Conservation (phyloP, 169 alveolate genomes). For the Plasmodium fragile region DNA sequence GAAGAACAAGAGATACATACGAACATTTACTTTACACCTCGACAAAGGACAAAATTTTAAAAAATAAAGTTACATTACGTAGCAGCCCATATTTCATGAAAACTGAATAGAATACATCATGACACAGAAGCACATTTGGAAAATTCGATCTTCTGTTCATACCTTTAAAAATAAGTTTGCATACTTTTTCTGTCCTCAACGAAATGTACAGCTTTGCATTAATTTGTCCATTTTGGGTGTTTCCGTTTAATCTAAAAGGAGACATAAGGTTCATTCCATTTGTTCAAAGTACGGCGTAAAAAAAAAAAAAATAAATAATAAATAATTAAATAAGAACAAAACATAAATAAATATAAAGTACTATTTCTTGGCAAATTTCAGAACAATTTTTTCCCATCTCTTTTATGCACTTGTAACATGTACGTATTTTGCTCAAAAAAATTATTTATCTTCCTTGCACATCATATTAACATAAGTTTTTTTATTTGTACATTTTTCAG, state of each 20-base stretch:
- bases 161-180: slow-evolving; percentile 1
- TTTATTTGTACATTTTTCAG: background rate
- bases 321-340: background rate
- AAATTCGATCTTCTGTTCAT: background rate
- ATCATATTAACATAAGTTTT: background rate
- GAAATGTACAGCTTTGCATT: background rate
- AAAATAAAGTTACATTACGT: background rate
- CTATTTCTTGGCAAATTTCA: background rate
- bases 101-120: background rate
- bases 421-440: background rate
- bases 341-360: background rate
- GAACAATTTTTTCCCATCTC: background rate
- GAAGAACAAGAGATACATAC: background rate
- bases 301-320: background rate
- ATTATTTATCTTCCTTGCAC: background rate
- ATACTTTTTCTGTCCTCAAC: background rate
- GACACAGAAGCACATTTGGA: background rate
- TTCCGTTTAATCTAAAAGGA: background rate
- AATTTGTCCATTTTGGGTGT: background rate
- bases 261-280: background rate
- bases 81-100: background rate
- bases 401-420: background rate
- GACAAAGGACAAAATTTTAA: background rate
- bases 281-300: background rate
- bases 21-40: background rate